phyloP scores from a whole-genome alignment of 2,329 filamentous ascomycete species.

The Chrysosporium keratinophilum region DNA sequence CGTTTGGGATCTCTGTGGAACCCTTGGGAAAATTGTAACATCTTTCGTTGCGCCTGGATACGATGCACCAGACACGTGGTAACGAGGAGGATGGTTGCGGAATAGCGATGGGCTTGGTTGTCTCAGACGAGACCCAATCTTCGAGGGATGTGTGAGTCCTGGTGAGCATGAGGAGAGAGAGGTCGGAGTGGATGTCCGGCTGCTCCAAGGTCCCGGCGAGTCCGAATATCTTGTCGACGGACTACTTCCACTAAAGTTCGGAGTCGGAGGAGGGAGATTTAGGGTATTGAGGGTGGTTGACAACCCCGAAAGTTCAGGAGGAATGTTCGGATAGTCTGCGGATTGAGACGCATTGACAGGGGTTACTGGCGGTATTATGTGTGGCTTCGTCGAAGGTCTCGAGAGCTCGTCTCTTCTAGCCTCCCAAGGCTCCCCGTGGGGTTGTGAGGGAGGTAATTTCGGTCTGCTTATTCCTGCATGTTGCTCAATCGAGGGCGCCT shows the following conservation, averaged over 20 bases:
- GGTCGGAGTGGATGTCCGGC: slow-evolving; percentile 40
- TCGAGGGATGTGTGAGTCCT: slow-evolving; percentile 34
- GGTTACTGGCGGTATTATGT: neutral
- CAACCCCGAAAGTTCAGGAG: slow-evolving; percentile 32
- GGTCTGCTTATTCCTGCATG: slow-evolving; percentile 17
- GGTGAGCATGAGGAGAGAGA: slow-evolving; percentile 43
- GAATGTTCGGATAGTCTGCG: slow-evolving; percentile 18
- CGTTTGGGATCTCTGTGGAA: slow-evolving; percentile 10
- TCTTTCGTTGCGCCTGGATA: slow-evolving; percentile 11
- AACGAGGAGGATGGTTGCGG: slow-evolving; percentile 23
- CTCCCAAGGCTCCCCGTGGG: neutral
- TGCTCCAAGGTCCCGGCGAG: slow-evolving; percentile 39
- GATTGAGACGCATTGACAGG: neutral
- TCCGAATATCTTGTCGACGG: slow-evolving; percentile 39
- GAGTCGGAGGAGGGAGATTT: slow-evolving; percentile 31
- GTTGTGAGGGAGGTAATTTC: neutral
- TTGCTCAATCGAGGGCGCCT: slow-evolving; percentile 33
- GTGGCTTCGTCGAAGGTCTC: neutral
- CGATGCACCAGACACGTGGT: slow-evolving; percentile 16
- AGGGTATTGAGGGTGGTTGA: slow-evolving; percentile 28
- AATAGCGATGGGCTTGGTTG: slow-evolving; percentile 31
- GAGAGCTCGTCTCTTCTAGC: neutral
- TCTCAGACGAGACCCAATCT: slow-evolving; percentile 28
- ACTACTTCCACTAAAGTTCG: slow-evolving; percentile 31
- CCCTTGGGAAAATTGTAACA: slow-evolving; percentile 2